Evolutionary conservation across 2,329 filamentous ascomycete genomes (phyloP), one percentile per base, ranked within the genome.

Genomic region (Cladophialophora exuberans): DNA sequence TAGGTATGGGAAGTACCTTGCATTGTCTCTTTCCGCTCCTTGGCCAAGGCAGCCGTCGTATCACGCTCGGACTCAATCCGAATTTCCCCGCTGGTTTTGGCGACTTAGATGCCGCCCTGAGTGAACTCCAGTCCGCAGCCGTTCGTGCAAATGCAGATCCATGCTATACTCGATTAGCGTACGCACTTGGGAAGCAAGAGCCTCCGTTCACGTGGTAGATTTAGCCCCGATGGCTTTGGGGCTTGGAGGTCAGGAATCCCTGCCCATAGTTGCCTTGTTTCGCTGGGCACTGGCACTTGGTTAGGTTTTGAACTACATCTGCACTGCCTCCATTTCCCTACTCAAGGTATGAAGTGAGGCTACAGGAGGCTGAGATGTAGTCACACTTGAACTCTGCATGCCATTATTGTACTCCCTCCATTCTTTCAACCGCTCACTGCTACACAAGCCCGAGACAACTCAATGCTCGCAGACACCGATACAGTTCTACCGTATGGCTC

Each of bases 351-450:
- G 25, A 50, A 49, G 52, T 54, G 52, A 54, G 87, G 76, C 58
- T 82, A 80, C 6, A 35, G 33, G 46, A 49, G 46, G 46, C 46
- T 39, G 26, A 39, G 74, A 2, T 80, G 76, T 65, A 89, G 87
- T 31, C 81, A 82, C 57, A 89, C 78, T 63, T 83, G 13, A 30
- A 33, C 39, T 11, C 43, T 23, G n/a, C n/a, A n/a, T n/a, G n/a
- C n/a, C 25, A 5, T 1, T 9, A 9, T 42, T 9, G 35, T 20
- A 28, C 11, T 18, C 26, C 35, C 22, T 43, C 15, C 17, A 9
- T 33, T 18, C 18, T 30, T 38, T 26, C 20, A 48, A 22, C 39
- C 25, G 10, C 39, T n/a, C 23, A 9, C 33, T 4, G 30, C 15
- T 22, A n/a, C 23, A 25, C 3, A n/a, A 3, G 38, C 26, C 10